These are phyloP conservation scores for Sergeia podlipaevii DNA, from an alignment of 208 protist species.

Conservation along the genomic window DNA sequence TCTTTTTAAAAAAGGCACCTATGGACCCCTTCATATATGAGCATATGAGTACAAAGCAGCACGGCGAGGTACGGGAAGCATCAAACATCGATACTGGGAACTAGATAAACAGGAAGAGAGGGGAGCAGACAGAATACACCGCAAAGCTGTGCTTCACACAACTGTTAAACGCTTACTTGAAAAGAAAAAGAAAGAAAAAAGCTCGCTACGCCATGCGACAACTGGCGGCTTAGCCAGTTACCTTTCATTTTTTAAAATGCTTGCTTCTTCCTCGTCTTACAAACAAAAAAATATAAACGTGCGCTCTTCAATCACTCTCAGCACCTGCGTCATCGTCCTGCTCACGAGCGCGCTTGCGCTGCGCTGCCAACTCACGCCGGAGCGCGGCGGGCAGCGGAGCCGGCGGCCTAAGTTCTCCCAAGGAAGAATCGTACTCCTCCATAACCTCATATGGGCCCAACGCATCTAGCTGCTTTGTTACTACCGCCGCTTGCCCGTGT, in stretches of 20 bases:
- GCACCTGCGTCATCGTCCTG: not conserved
- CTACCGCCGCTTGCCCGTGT: slow-evolving; percentile 81
- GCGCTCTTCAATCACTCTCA: not conserved
- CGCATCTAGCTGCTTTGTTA: slow-evolving; percentile 83
- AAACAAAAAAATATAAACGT: not conserved
- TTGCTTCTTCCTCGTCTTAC: not conserved
- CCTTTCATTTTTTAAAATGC: too few relatives aligned
- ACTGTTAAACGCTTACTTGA: too few relatives aligned
- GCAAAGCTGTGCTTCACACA: too few relatives aligned
- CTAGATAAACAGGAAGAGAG: too few relatives aligned
- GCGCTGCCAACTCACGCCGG: slow-evolving; percentile 19
- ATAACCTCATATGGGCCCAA: slow-evolving; percentile 88
- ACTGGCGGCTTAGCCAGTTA: too few relatives aligned
- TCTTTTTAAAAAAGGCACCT: too few relatives aligned
- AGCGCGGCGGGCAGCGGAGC: slow-evolving; percentile 53
- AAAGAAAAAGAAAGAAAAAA: slow-evolving; percentile 1
- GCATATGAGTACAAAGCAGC: too few relatives aligned
- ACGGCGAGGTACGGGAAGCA: too few relatives aligned
- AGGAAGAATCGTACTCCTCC: slow-evolving; percentile 86
- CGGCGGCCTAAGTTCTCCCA: slow-evolving; percentile 67
- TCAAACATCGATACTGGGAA: too few relatives aligned
- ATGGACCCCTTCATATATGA: too few relatives aligned
- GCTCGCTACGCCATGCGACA: too few relatives aligned
- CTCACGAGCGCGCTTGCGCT: slow-evolving; percentile 12
- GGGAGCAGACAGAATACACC: too few relatives aligned